phyloP scores from a whole-genome alignment of 139 green algal genomes.

The Ettlia oleoabundans region DNA sequence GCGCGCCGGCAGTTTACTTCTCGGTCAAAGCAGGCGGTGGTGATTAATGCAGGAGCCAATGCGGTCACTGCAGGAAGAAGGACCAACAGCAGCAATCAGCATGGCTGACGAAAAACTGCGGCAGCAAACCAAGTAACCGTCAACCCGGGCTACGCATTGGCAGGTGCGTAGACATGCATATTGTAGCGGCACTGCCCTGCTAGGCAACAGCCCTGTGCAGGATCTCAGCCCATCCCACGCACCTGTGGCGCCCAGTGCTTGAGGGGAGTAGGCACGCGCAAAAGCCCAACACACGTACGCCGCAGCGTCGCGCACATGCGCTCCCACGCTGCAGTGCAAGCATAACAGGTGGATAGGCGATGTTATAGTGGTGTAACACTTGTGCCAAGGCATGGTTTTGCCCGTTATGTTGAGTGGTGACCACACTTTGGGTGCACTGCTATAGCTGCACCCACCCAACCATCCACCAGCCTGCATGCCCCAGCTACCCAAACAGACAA shows the following conservation, averaged over 20 bases:
- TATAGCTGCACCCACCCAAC: no score
- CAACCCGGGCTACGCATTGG: no score
- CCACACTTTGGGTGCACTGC: no score
- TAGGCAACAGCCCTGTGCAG: no score
- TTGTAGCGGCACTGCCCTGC: no score
- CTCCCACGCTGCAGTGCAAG: slow-evolving; percentile 73
- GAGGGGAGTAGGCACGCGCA: slow-evolving; percentile 83
- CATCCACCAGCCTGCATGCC: no score
- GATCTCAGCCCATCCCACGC: not conserved
- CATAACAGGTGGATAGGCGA: not conserved
- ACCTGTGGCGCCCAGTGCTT: slow-evolving; percentile 54
- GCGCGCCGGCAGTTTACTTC: slow-evolving; percentile 88
- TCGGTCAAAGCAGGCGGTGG: slow-evolving; percentile 88
- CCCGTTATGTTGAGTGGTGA: no score
- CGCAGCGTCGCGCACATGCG: slow-evolving; percentile 94
- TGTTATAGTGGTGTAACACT: not conserved
- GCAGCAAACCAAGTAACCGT: no score
- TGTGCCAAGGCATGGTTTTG: no score
- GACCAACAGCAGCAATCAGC: no score
- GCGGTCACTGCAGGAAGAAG: not conserved
- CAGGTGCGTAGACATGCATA: no score
- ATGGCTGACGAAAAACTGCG: no score
- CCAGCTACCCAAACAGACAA: not conserved
- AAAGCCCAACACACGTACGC: slow-evolving; percentile 98
- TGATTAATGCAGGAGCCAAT: slow-evolving; percentile 86